These are phyloP conservation scores for Phytophthora ohioensis DNA, from an alignment of 352 stramenopile species.

Conservation along the genomic window DNA sequence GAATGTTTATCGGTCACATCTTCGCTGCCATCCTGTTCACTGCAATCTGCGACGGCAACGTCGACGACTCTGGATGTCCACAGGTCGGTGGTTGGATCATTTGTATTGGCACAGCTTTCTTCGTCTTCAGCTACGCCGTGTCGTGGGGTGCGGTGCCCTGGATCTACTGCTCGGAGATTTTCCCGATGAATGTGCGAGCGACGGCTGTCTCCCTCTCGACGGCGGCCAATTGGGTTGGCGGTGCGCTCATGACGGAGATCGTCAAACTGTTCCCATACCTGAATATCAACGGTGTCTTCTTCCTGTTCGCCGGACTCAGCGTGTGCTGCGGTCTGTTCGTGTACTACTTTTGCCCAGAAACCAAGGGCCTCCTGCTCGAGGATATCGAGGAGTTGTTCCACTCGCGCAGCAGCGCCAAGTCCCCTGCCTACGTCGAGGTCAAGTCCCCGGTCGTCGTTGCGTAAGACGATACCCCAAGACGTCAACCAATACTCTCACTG, in stretches of 20 bases:
- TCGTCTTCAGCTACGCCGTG: slow-evolving; percentile 7
- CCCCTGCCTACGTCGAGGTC: slow-evolving; percentile 38
- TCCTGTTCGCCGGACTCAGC: slow-evolving; percentile 55
- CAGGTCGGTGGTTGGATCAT: slow-evolving; percentile 46
- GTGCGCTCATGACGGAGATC: slow-evolving; percentile 41
- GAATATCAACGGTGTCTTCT: slow-evolving; percentile 67
- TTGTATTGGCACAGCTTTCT: slow-evolving; percentile 36
- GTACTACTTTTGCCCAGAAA: slow-evolving; percentile 55
- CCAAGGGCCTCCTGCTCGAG: slow-evolving; percentile 52
- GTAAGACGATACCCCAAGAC: slow-evolving; percentile 6
- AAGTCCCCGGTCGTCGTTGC: slow-evolving; percentile 33
- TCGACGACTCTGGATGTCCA: slow-evolving; percentile 34
- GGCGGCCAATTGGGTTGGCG: slow-evolving; percentile 45
- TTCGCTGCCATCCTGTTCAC: slow-evolving; percentile 44
- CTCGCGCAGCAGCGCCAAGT: slow-evolving; percentile 14
- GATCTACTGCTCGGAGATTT: slow-evolving; percentile 55
- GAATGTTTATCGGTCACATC: slow-evolving; percentile 46
- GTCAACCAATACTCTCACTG: too few species aligned
- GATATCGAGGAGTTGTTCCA: slow-evolving; percentile 57
- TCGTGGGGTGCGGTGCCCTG: slow-evolving; percentile 42
- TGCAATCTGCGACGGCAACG: slow-evolving; percentile 35
- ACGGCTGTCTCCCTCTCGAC: slow-evolving; percentile 48
- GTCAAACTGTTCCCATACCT: slow-evolving; percentile 43
- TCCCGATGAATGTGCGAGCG: slow-evolving; percentile 45
- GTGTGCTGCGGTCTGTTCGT: slow-evolving; percentile 48